Conservation (phyloP, 2,329 filamentous ascomycete species). For the Grosmannia serpens region DNA sequence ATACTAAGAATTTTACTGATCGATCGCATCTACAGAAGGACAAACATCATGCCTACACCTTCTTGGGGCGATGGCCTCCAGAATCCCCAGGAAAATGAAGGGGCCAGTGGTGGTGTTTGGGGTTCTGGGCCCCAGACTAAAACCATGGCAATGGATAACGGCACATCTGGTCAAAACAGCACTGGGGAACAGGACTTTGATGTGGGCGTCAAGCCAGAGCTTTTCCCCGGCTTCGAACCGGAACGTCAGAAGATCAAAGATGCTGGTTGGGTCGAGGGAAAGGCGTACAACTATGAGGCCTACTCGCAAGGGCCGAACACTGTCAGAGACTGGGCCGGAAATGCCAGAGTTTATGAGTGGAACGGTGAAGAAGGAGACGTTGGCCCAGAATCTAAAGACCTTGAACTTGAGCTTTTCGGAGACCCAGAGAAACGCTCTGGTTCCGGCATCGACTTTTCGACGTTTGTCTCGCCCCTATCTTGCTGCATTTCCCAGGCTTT, state of each 20-base stretch:
- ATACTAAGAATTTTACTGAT: background rate
- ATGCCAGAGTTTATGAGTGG: constrained; percentile 69
- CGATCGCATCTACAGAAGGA: background rate
- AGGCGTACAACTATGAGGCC: constrained; percentile 36
- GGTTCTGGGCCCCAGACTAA: background rate
- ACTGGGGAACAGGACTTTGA: background rate
- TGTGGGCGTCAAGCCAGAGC: constrained; percentile 7
- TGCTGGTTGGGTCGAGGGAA: constrained; percentile 33
- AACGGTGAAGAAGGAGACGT: constrained; percentile 77
- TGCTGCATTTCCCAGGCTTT: constrained; percentile 5
- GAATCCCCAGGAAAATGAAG: background rate
- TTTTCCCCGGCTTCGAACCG: constrained; percentile 9
- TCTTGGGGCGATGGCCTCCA: background rate
- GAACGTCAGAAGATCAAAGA: constrained; percentile 16
- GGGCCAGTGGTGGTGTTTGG: background rate
- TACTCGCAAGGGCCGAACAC: constrained; percentile 10
- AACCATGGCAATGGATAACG: background rate
- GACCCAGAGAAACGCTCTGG: constrained; percentile 34
- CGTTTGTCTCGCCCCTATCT: constrained; percentile 3
- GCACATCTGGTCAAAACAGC: background rate
- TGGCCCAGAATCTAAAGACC: constrained; percentile 54
- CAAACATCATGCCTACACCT: background rate
- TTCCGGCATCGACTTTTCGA: constrained; percentile 51
- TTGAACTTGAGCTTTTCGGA: constrained; percentile 70
- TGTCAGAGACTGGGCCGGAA: constrained; percentile 32